Base-by-base conservation (phyloP, 208 protist species). In the Trypanosoma avium region DNA sequence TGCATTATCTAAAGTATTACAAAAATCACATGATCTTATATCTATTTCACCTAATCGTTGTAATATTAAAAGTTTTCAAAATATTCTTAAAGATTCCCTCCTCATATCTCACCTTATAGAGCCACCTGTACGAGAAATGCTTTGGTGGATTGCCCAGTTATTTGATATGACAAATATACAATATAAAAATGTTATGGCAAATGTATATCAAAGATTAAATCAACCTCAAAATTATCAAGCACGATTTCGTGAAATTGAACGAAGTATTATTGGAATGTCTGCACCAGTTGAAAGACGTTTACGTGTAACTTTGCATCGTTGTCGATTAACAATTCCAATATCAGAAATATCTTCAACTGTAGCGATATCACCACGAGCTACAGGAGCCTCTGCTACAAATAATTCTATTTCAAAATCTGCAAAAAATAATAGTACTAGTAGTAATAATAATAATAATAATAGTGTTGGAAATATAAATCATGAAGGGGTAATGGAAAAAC, bases 151-250 rank as follows among this genome's bases (percentile, higher is more conserved):
- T 27, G 60, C 76, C 8, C 46, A 61, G 17, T 68, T 91, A 13
- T 88, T 84, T 53, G 53, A 63, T 15, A 71, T 88, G 9, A 69
- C 73, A 0, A 48, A 56, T 5, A 27, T 59, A 17, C 57, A 83
- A 29, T 77, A 79, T 52, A 74, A 79, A 54, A 67, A 77, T 47
- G 68, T 74, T 68, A 73, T 91, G 19, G 60, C 71, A 5, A 77
- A 59, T 32, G 49, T 76, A 60, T 78, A 82, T 60, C 75, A 77
- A 27, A 30, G 43, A 52, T 61, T 86, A 17, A 67, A 73, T 8
- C 67, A 72, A 58, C 69, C 76, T n/a, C 76, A 81, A 55, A 79
- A 86, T 66, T 88, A 91, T 54, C 78, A 91, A 56, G 78, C 75
- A 12, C 69, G 84, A 13, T 88, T 91, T 48, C 78, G 77, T 17